Evolutionary conservation across 2,329 filamentous ascomycete genomes (phyloP), one percentile per base, ranked within the genome.

Genomic region (Aciculosporium take): DNA sequence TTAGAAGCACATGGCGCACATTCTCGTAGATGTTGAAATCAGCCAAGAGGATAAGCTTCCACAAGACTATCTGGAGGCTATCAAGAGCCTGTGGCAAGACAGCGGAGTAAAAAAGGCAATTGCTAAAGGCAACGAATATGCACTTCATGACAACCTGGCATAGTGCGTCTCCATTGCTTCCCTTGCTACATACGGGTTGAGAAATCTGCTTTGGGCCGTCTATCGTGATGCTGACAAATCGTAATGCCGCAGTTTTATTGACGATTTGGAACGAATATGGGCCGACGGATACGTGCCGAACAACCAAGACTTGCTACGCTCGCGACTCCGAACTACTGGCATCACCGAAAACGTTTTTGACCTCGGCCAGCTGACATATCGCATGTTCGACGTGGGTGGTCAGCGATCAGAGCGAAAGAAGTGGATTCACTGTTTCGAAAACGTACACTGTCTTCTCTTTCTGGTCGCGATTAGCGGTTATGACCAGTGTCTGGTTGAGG

Each of bases 391-490:
- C 56, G 88, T 95, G 35, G 88, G 88, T 73, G 89, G 88, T 50
- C 88, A 94, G 66, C 78, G 88, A 61, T 94, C 86, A 6, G 88
- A 95, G 67, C 81, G 88, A 60, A 95, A 95, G 82, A 95, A 95
- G 77, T 95, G 88, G 88, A 95, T 95, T 54, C 88, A 95, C 69
- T 94, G 88, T 69, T 94, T 94, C 58, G 87, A 94, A 60, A 91
- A 91, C 49, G 87, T 94, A 47, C 87, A 91, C 56, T 88, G 85
- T 51, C 71, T 96, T 41, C 69, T 96, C 31, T 96, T 96, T 65
- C 74, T 96, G 50, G 89, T 94, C 40, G 88, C 89, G 37, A 88
- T 96, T 52, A 94, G 87, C 49, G 89, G 89, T 45, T 96, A 95
- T 60, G 89, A 96, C 57, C 91, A 96, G 61, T 94, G 88, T 55